Evolutionary conservation across 768 basidiomycete species (phyloP).

Genomic region (Mycena galopus): DNA sequence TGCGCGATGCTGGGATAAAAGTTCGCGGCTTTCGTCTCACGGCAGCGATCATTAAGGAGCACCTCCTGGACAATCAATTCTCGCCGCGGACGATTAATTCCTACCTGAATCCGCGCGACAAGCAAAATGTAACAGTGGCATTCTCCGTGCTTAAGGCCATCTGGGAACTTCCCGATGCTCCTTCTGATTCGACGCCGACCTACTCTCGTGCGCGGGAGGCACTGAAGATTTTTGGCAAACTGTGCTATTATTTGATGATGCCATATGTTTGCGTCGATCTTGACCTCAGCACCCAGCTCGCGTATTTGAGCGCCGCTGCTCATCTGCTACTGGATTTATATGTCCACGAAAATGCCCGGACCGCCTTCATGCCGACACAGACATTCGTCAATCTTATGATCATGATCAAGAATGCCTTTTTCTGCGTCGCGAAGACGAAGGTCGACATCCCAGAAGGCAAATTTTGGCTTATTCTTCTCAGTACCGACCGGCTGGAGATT

Average conservation of each 20-base stretch:
- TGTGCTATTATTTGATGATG: conserved; percentile 41
- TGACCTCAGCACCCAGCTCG: background rate
- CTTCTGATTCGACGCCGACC: no score
- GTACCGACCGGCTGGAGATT: conserved; percentile 52
- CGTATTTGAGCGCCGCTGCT: background rate
- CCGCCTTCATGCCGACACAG: conserved; percentile 34
- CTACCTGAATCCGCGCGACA: no score
- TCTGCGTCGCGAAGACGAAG: conserved; percentile 54
- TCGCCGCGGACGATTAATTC: background rate
- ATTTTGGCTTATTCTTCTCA: conserved; percentile 52
- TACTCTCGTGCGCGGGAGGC: no score
- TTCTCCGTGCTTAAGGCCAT: no score
- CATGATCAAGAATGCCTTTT: conserved; percentile 54
- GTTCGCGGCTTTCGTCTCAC: background rate
- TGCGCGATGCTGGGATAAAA: background rate
- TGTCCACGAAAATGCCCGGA: conserved; percentile 1
- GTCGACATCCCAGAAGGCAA: conserved; percentile 45
- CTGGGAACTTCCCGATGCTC: no score
- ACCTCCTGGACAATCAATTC: background rate
- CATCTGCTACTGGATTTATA: conserved; percentile 30
- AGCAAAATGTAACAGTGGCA: no score
- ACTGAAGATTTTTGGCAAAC: background rate
- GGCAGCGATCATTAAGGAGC: background rate
- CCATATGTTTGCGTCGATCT: background rate
- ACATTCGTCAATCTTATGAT: conserved; percentile 48